These are phyloP conservation scores for Plasmodium billcollinsi DNA, from an alignment of 169 alveolate species.

Conservation along the genomic window DNA sequence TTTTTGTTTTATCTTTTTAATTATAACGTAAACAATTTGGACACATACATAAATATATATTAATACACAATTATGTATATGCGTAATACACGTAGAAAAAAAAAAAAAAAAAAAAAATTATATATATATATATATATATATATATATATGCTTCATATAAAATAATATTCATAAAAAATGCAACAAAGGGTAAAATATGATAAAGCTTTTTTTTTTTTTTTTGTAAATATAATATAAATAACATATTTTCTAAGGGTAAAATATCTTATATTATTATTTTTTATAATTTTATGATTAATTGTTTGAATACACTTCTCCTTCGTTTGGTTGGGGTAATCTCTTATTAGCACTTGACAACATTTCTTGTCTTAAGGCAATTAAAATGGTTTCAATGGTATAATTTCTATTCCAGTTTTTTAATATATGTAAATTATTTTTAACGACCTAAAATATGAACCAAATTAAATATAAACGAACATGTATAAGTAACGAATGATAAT, in stretches of 20 bases:
- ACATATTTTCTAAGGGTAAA: background rate
- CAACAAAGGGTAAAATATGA: background rate
- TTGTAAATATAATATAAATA: too few relatives aligned
- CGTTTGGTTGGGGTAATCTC: constrained; percentile 96
- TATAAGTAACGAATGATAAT: background rate
- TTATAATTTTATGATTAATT: background rate
- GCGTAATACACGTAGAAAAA: background rate
- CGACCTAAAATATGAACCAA: constrained; percentile 79
- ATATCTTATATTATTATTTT: background rate
- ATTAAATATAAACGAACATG: background rate
- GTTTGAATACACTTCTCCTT: constrained; percentile 91
- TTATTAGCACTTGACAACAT: constrained; percentile 93
- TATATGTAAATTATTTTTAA: constrained; percentile 85
- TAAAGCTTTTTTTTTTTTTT: constrained; percentile 2
- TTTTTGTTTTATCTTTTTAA: background rate
- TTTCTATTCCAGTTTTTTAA: constrained; percentile 94
- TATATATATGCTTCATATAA: background rate
- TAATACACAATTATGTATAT: background rate
- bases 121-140: background rate
- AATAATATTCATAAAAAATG: background rate
- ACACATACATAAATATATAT: background rate
- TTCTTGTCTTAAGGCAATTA: constrained; percentile 93
- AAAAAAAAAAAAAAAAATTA: background rate
- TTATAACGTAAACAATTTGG: constrained; percentile 4
- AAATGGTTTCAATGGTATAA: constrained; percentile 92